Percentiles rank a stretch among this genome's conserved stretches.
Conservation (phyloP, 2,329 filamentous ascomycete species). For the Tolypocladium album region DNA sequence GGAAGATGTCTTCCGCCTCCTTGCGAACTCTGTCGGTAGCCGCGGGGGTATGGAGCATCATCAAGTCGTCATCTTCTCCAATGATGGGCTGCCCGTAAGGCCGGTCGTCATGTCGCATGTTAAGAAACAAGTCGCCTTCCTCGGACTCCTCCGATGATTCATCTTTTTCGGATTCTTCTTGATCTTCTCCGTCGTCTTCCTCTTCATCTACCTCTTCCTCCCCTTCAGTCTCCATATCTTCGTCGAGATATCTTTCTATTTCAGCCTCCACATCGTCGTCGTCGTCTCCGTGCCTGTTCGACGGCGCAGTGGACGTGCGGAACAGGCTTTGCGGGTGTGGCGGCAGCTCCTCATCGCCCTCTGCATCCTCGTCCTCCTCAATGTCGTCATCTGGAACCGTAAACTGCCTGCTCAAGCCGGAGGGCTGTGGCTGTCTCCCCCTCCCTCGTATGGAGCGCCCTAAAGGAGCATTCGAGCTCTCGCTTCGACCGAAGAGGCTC, state of each 20-base stretch:
- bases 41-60: constrained; percentile 45
- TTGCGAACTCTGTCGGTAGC: constrained; percentile 40
- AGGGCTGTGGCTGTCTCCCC: constrained; percentile 37
- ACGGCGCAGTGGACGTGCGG: constrained; percentile 11
- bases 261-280: constrained; percentile 21
- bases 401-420: constrained; percentile 36
- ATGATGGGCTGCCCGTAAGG: constrained; percentile 26
- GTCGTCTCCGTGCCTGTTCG: constrained; percentile 7
- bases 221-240: constrained; percentile 25
- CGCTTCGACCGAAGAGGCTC: constrained; percentile 26
- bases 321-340: constrained; percentile 21
- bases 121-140: constrained; percentile 38
- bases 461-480: constrained; percentile 30
- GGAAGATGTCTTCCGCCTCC: constrained; percentile 46
- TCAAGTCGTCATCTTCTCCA: constrained; percentile 37
- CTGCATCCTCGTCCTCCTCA: constrained; percentile 19
- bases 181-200: constrained; percentile 18
- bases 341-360: constrained; percentile 23
- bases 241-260: constrained; percentile 23
- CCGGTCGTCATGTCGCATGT: constrained; percentile 32
- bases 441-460: constrained; percentile 35
- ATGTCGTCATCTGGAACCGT: constrained; percentile 21
- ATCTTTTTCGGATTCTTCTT: constrained; percentile 3
- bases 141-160: constrained; percentile 29
- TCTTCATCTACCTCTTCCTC: constrained; percentile 27